Percentiles rank a stretch among this genome's conserved stretches.
These are phyloP conservation scores for Eucalyptus polyanthemos DNA, from an alignment of 345 rosid species.

Conservation along the genomic window DNA sequence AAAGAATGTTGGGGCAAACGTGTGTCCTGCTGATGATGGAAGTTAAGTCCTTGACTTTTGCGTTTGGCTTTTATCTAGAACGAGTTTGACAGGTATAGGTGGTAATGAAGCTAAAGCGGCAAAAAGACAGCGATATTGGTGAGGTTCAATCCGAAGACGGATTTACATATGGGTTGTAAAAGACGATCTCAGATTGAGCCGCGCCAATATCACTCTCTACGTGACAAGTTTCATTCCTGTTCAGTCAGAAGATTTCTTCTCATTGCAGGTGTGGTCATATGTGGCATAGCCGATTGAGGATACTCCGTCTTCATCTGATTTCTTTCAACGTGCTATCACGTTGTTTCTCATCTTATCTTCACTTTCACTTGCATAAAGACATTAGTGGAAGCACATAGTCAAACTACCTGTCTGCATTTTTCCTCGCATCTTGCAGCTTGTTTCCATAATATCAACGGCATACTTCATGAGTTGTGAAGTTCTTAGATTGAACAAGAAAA, in stretches of 20 bases:
- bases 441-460: not conserved
- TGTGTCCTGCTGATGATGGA: not conserved
- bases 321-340: not conserved
- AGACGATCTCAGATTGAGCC: conserved; percentile 94
- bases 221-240: not conserved
- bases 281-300: not conserved
- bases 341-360: not conserved
- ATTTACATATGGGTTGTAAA: conserved; percentile 39
- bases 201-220: conserved; percentile 88
- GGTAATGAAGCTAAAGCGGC: not conserved
- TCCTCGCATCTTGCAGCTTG: not conserved
- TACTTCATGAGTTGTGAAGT: not conserved
- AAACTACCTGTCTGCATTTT: not conserved
- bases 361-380: not conserved
- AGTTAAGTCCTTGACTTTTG: not conserved
- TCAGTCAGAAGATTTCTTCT: not conserved
- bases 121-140: conserved; percentile 73
- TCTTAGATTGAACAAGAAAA: not conserved
- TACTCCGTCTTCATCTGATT: not conserved
- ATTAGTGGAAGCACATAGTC: not conserved
- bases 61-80: not conserved
- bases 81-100: not conserved
- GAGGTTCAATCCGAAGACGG: conserved; percentile 95
- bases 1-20: not conserved
- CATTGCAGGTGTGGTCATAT: not conserved